A percentile compares a stretch with the other conserved stretches of the same genome.
These are phyloP conservation scores for Veloboletus limbatus DNA, from an alignment of 1,284 basidiomycete species.

Conservation along the genomic window DNA sequence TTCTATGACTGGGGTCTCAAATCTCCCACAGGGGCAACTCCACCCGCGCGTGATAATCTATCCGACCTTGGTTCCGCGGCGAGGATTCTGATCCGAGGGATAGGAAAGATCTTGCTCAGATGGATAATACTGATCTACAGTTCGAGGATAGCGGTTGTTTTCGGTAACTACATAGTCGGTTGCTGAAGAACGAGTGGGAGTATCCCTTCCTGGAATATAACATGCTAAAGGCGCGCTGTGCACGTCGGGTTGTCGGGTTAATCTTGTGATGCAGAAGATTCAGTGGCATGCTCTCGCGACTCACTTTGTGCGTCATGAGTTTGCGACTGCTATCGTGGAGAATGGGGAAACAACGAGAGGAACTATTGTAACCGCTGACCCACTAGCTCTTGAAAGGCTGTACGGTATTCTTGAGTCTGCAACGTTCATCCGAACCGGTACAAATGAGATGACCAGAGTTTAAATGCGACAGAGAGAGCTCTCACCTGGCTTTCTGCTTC, in stretches of 20 bases:
- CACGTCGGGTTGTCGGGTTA: not conserved
- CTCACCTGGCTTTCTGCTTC: conserved; percentile 8
- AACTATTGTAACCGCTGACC: conserved; percentile 28
- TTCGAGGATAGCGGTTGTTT: conserved; percentile 5
- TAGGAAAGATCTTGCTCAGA: conserved; percentile 43
- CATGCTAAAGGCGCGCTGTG: not conserved
- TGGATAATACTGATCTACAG: conserved; percentile 7
- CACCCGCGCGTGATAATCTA: conserved; percentile 55
- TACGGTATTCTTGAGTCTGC: conserved; percentile 7
- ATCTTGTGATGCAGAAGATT: not conserved
- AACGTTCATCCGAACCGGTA: not conserved
- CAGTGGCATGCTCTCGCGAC: too few species aligned
- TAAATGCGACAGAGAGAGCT: not conserved
- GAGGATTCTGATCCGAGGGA: conserved; percentile 63
- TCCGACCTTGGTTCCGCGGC: conserved; percentile 93
- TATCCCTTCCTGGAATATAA: not conserved
- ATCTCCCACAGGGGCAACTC: conserved; percentile 12
- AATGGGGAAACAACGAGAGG: conserved; percentile 18
- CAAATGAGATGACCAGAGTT: too few species aligned
- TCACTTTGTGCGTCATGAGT: too few species aligned
- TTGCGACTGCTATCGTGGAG: not conserved
- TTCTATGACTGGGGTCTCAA: conserved; percentile 86
- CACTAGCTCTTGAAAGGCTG: conserved; percentile 8
- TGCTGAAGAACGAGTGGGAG: conserved; percentile 8
- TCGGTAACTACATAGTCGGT: conserved; percentile 1